These are phyloP conservation scores for Chlorophyllum brunneum DNA, from an alignment of 768 basidiomycete species.

Conservation along the genomic window DNA sequence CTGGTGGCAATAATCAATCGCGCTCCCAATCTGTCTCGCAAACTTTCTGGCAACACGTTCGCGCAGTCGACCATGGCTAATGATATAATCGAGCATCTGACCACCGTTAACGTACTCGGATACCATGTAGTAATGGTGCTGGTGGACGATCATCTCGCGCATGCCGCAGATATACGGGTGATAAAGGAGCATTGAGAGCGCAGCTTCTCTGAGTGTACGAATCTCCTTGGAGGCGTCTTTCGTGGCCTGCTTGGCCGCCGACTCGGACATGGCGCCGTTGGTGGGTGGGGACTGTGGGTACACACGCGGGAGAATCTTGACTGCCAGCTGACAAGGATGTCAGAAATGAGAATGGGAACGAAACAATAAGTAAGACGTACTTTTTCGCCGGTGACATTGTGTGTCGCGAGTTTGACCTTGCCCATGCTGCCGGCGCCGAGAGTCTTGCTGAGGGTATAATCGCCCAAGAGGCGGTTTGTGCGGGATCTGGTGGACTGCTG, in stretches of 20 bases:
- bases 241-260: conserved; percentile 71
- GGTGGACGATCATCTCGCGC: conserved; percentile 97
- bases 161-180: conserved; percentile 99
- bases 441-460: conserved; percentile 95
- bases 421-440: conserved; percentile 98
- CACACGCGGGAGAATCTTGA: conserved; percentile 94
- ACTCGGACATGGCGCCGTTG: conserved; percentile 39
- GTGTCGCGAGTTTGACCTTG: conserved; percentile 94
- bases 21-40: conserved; percentile 94
- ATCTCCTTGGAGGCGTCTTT: conserved; percentile 96
- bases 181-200: conserved; percentile 90
- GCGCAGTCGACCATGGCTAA: conserved; percentile 91
- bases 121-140: conserved; percentile 99
- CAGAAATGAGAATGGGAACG: conserved; percentile 13
- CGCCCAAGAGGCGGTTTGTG: conserved; percentile 71
- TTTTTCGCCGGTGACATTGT: conserved; percentile 88
- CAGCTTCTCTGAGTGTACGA: conserved; percentile 93
- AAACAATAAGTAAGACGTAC: conserved; percentile 40
- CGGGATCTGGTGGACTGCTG: conserved; percentile 17
- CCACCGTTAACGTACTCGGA: conserved; percentile 99
- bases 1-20: conserved; percentile 93
- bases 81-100: conserved; percentile 99
- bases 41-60: conserved; percentile 97
- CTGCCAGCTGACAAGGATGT: conserved; percentile 67
- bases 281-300: conserved; percentile 53